Conservation (phyloP, 2,329 filamentous ascomycete species). For the Metarhizium album region DNA sequence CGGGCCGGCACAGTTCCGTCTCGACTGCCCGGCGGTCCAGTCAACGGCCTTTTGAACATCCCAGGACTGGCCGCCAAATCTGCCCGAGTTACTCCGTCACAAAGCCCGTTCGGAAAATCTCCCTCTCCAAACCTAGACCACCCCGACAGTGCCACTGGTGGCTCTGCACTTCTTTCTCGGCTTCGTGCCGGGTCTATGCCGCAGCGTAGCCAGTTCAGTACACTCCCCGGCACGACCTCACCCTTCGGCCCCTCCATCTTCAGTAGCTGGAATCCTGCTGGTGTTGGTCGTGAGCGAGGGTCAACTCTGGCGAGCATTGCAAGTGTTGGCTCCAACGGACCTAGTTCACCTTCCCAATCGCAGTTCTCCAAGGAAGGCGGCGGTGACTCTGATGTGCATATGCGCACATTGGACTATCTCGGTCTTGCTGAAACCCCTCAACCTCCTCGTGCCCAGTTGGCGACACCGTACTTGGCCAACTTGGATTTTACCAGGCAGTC, state of each 20-base stretch:
- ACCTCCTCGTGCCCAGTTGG: slow-evolving; percentile 61
- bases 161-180: slow-evolving; percentile 69
- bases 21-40: slow-evolving; percentile 68
- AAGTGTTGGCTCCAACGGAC: slow-evolving; percentile 84
- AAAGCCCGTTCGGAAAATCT: slow-evolving; percentile 69
- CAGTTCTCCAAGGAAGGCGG: slow-evolving; percentile 77
- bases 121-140: slow-evolving; percentile 44
- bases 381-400: slow-evolving; percentile 75
- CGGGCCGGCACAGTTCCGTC: slow-evolving; percentile 95
- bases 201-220: slow-evolving; percentile 63
- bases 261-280: slow-evolving; percentile 66
- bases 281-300: slow-evolving; percentile 63
- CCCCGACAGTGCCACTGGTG: slow-evolving; percentile 37
- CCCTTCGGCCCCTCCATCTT: slow-evolving; percentile 89
- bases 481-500: slow-evolving; percentile 66
- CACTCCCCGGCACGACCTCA: slow-evolving; percentile 41
- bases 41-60: slow-evolving; percentile 46
- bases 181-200: slow-evolving; percentile 91
- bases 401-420: slow-evolving; percentile 89
- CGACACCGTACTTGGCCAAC: slow-evolving; percentile 64
- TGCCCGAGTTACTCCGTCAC: slow-evolving; percentile 74
- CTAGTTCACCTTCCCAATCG: slow-evolving; percentile 77
- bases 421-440: slow-evolving; percentile 91
- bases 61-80: slow-evolving; percentile 60
- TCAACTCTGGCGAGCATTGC: slow-evolving; percentile 74